Base-by-base conservation (phyloP, 768 basidiomycete species). In the Trametes meyenii region DNA sequence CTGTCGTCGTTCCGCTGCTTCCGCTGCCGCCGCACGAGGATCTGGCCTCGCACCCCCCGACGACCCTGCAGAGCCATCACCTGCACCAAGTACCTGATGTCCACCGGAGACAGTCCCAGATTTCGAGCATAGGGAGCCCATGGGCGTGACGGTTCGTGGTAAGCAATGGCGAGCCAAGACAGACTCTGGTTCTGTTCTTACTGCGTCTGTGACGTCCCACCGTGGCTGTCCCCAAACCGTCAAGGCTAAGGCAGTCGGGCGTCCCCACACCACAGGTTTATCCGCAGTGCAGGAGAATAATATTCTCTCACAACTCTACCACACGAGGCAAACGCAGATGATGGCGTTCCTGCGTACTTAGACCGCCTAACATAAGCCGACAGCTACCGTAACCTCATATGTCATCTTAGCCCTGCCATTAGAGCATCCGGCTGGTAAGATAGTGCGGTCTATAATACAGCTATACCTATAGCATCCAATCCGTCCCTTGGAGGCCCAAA, bases 101-200 rank as follows among this genome's bases (percentile, higher is more conserved):
- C 76, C 72, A 29, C 75, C 75, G 24, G 69, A 36, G 43, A 69
- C 69, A 14, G 61, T 65, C 35, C 69, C 70, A n/a, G 71, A 50
- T 60, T 76, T 76, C 19, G 75, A 77, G 65, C 75, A 77, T 19
- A 77, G 56, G 4, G 66, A 66, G 42, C 77, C 77, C 77, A 78
- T 77, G 48, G 52, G 58, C 29, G 48, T 62, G 61, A 36, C 13
- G n/a, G 56, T 57, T 62, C 23, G 42, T 54, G 60, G 23, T 48
- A 60, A 60, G 51, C 7, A 19, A n/a, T 19, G 52, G 17, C 11
- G 16, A 54, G 51, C 51, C 45, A 60, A 60, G 51, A 10, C 36
- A 2, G 6, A 38, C n/a, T 29, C 12, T 17, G 7, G 29, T 40
- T 21, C 23, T 24, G 40, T 45, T 26, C 23, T 40, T 29, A 44